phyloP scores from a whole-genome alignment of 1,139 yeast species.

The Pichia sp. region DNA sequence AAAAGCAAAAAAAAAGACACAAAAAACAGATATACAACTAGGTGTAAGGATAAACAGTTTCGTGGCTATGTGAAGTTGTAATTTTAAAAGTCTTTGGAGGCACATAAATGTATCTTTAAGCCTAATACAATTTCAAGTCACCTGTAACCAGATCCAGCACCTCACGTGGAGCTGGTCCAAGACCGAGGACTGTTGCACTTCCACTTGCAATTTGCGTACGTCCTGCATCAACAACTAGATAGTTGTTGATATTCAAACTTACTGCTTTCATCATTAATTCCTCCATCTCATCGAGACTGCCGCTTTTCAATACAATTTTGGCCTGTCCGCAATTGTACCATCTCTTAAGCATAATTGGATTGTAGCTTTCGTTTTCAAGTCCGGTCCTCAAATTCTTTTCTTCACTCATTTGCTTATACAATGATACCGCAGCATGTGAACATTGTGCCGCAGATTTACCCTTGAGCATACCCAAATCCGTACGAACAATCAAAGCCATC shows the following conservation, averaged over 20 bases:
- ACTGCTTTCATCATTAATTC: constrained; percentile 73
- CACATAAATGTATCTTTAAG: no score
- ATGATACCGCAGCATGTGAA: constrained; percentile 92
- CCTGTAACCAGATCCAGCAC: constrained; percentile 78
- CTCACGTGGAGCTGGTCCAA: constrained; percentile 94
- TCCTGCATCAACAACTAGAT: constrained; percentile 91
- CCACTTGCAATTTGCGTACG: constrained; percentile 95
- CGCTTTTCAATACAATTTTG: constrained; percentile 79
- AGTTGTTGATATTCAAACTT: constrained; percentile 68
- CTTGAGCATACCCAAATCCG: constrained; percentile 85
- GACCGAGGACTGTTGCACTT: constrained; percentile 85
- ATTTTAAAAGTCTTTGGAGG: no score
- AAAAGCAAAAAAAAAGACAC: no score
- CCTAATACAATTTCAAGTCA: constrained; percentile 60
- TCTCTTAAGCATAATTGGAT: constrained; percentile 51
- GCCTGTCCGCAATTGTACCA: constrained; percentile 92
- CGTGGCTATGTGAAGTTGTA: no score
- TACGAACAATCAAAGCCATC: constrained; percentile 84
- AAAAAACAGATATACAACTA: no score
- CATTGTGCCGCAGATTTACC: constrained; percentile 98
- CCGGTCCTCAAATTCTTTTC: constrained; percentile 28
- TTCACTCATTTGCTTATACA: constrained; percentile 60
- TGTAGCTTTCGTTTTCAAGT: constrained; percentile 15
- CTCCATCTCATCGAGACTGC: constrained; percentile 69
- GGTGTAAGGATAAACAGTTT: no score